Evolutionary conservation across 345 rosid species (phyloP).

Genomic region (Sonneratia caseolaris): DNA sequence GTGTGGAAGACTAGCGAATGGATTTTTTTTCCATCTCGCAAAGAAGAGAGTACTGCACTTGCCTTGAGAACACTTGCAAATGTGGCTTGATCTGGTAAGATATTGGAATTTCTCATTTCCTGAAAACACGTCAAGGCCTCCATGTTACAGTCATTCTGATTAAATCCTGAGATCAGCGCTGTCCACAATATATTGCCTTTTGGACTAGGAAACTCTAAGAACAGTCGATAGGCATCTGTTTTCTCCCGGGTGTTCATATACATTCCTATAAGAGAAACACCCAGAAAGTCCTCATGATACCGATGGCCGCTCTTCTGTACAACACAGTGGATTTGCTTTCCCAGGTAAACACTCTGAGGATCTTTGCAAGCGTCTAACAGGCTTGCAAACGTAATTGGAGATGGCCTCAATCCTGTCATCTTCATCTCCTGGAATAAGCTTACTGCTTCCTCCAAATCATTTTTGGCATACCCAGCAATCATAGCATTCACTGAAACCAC

Average conservation of each 20-base stretch:
- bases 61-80: slow-evolving; percentile 79
- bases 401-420: slow-evolving; percentile 44
- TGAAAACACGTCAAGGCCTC: slow-evolving; percentile 54
- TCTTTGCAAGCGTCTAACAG: slow-evolving; percentile 72
- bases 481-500: slow-evolving; percentile 80
- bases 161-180: slow-evolving; percentile 68
- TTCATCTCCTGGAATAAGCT: slow-evolving; percentile 51
- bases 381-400: slow-evolving; percentile 66
- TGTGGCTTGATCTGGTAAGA: slow-evolving; percentile 80
- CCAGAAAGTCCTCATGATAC: slow-evolving; percentile 55
- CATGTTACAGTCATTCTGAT: slow-evolving; percentile 56
- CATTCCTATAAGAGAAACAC: slow-evolving; percentile 66
- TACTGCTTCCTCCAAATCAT: slow-evolving; percentile 43
- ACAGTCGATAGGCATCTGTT: slow-evolving; percentile 46
- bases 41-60: slow-evolving; percentile 58
- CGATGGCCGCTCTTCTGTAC: slow-evolving; percentile 46
- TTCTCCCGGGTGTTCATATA: slow-evolving; percentile 53
- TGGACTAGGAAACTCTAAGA: slow-evolving; percentile 49
- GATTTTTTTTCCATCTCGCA: slow-evolving; percentile 52
- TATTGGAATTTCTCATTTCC: slow-evolving; percentile 53
- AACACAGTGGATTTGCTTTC: slow-evolving; percentile 61
- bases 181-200: slow-evolving; percentile 69
- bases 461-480: slow-evolving; percentile 64
- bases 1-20: slow-evolving; percentile 61
- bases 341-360: slow-evolving; percentile 40